Evolutionary conservation across 2,329 filamentous ascomycete species (phyloP).

Genomic region (Cercospora beticola): DNA sequence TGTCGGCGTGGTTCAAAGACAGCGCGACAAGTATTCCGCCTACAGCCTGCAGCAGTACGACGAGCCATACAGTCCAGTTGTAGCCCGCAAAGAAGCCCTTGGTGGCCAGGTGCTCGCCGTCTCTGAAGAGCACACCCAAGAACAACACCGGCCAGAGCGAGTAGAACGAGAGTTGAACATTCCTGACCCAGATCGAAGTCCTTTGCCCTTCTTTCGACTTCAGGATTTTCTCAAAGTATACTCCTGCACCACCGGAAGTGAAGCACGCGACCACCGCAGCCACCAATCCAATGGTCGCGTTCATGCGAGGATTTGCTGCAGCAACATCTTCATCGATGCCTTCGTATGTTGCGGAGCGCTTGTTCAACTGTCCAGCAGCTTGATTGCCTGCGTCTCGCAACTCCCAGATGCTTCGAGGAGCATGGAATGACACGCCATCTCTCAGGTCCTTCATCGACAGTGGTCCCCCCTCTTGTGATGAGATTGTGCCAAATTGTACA

Average conservation of each 20-base stretch:
- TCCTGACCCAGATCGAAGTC: conserved; percentile 87
- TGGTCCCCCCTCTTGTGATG: conserved; percentile 54
- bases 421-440: conserved; percentile 61
- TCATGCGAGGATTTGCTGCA: conserved; percentile 60
- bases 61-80: conserved; percentile 85
- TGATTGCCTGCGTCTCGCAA: conserved; percentile 64
- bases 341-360: conserved; percentile 84
- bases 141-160: conserved; percentile 87
- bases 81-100: conserved; percentile 94
- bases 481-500: conserved; percentile 70
- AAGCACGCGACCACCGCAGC: conserved; percentile 76
- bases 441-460: conserved; percentile 61
- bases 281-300: conserved; percentile 73
- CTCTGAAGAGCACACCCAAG: conserved; percentile 80
- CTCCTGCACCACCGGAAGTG: conserved; percentile 80
- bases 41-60: conserved; percentile 76
- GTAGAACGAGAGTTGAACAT: conserved; percentile 92
- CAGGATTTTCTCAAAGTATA: conserved; percentile 87
- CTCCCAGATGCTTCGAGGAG: conserved; percentile 77
- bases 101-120: conserved; percentile 77
- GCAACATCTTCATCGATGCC: conserved; percentile 70
- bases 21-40: conserved; percentile 83
- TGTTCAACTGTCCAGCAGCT: conserved; percentile 53
- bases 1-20: conserved; percentile 79
- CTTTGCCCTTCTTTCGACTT: conserved; percentile 65